Conservation (phyloP, 192 early-diverging fungal species). For the Lobosporangium transversale region DNA sequence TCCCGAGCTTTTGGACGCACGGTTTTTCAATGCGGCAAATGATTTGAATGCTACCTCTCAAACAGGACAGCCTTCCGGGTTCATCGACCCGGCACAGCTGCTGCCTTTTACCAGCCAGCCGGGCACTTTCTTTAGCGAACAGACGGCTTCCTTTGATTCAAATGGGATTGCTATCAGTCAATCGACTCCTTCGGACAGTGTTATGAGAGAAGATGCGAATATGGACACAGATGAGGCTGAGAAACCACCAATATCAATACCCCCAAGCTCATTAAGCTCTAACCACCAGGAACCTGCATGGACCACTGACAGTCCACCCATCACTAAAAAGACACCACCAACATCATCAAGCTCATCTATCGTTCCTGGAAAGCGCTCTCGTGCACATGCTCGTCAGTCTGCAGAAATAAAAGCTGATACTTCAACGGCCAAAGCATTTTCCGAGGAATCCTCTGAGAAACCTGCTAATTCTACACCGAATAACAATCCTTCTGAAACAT, state of each 20-base stretch:
- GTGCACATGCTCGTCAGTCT: slow-evolving; percentile 35
- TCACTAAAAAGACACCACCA: slow-evolving; percentile 44
- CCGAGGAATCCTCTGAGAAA: slow-evolving; percentile 12
- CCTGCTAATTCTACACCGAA: slow-evolving; percentile 14
- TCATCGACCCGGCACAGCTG: slow-evolving; percentile 48
- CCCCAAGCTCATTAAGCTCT: slow-evolving; percentile 8
- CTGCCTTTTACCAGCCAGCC: slow-evolving; percentile 32
- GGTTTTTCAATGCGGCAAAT: slow-evolving; percentile 28
- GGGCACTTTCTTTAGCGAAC: slow-evolving; percentile 20
- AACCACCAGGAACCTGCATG: slow-evolving; percentile 19
- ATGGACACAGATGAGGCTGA: slow-evolving; percentile 46
- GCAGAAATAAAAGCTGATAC: slow-evolving; percentile 18
- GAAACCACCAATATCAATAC: background rate
- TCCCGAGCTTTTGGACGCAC: slow-evolving; percentile 26
- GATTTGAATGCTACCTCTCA: background rate
- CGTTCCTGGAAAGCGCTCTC: slow-evolving; percentile 44
- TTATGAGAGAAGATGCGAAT: slow-evolving; percentile 26
- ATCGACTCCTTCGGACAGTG: slow-evolving; percentile 2
- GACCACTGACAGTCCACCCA: slow-evolving; percentile 10
- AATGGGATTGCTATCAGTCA: slow-evolving; percentile 8
- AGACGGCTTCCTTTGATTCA: slow-evolving; percentile 22
- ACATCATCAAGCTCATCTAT: slow-evolving; percentile 32
- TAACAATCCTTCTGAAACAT: slow-evolving; percentile 22
- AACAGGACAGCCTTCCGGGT: slow-evolving; percentile 15
- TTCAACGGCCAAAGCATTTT: background rate